Evolutionary conservation across 2,329 filamentous ascomycete genomes (phyloP), one percentile per base, ranked within the genome.

Genomic region (Triangularia verruculosa): DNA sequence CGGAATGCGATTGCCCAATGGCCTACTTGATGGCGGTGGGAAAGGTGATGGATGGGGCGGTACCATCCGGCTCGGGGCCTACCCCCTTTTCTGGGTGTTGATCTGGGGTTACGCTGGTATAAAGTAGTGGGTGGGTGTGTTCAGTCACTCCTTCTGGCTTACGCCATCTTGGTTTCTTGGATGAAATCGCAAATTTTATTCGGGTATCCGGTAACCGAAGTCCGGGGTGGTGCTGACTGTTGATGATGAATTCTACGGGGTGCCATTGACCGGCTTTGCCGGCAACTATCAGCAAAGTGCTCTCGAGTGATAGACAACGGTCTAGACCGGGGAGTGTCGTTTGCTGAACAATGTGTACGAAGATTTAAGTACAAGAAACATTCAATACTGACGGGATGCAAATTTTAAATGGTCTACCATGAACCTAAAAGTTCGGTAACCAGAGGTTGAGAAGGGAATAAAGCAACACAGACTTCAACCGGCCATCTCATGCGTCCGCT

Each of bases 1-100:
- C 15, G 51, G 51, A 15, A 54, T 27, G 51, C 22, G 20, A 24
- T 54, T 28, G 51, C 15, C 62, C 59, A 64, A 64, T 61, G 30
- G 27, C 24, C 43, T 47, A 47, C 43, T 15, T 28, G 27, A 57
- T 57, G 24, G 43, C 20, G 47, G 24, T n/a, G 24, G 47, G 15
- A 2, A 17, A 27, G 43, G 54, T 53, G 39, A 39, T 54, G 51
- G 28, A 27, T 32, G 58, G 61, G 43, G 61, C 32, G 15, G 34
- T 34, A n/a, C 51, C 34, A 58, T 58, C 34, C 15, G 56, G 25
- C 24, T 58, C 24, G 28, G 34, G 32, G 32, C 30, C 11, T 58
- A 27, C 34, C 34, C 56, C 56, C 13, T 58, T 58, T 58, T 39
- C 34, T 58, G 32, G 39, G 17, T 11, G 20, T 27, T 58, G 56